phyloP scores from a whole-genome alignment of 2,329 filamentous ascomycete species.

The Penicillium brasilianum region DNA sequence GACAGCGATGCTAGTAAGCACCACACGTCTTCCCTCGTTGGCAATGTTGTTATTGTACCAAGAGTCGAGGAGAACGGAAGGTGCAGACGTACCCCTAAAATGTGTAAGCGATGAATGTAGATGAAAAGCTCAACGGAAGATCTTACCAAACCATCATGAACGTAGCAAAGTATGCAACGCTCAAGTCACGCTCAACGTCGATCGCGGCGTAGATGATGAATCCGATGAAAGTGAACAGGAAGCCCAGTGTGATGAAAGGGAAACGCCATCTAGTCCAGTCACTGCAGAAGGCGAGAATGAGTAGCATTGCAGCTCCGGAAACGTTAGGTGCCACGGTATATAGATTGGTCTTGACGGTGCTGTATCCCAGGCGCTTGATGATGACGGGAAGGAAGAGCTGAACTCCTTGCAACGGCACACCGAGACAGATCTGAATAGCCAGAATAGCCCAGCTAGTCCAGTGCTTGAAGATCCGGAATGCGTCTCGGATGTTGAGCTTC shows the following conservation, averaged over 20 bases:
- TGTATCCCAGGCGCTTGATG: constrained; percentile 48
- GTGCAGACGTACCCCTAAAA: constrained; percentile 61
- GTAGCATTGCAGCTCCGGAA: constrained; percentile 69
- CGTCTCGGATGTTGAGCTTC: constrained; percentile 37
- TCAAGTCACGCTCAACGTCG: constrained; percentile 58
- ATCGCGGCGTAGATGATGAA: constrained; percentile 76
- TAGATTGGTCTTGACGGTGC: constrained; percentile 69
- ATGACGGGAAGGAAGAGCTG: constrained; percentile 40
- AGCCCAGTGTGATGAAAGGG: constrained; percentile 70
- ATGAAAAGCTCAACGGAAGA: no score
- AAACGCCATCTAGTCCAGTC: constrained; percentile 68
- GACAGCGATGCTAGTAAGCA: constrained; percentile 70
- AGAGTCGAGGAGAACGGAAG: constrained; percentile 63
- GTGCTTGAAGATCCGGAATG: constrained; percentile 37
- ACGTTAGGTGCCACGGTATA: constrained; percentile 71
- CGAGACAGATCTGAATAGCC: constrained; percentile 36
- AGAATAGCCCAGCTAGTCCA: constrained; percentile 36
- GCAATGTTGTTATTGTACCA: constrained; percentile 81
- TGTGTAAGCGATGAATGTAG: neutral
- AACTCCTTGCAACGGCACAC: constrained; percentile 36
- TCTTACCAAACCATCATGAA: constrained; percentile 75
- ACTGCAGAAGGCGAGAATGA: constrained; percentile 71
- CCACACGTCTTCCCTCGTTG: constrained; percentile 69
- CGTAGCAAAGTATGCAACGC: constrained; percentile 71
- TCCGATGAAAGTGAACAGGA: constrained; percentile 71